These are phyloP conservation scores for Tetrahymena borealis DNA, from an alignment of 73 alveolate genomes.

Conservation along the genomic window DNA sequence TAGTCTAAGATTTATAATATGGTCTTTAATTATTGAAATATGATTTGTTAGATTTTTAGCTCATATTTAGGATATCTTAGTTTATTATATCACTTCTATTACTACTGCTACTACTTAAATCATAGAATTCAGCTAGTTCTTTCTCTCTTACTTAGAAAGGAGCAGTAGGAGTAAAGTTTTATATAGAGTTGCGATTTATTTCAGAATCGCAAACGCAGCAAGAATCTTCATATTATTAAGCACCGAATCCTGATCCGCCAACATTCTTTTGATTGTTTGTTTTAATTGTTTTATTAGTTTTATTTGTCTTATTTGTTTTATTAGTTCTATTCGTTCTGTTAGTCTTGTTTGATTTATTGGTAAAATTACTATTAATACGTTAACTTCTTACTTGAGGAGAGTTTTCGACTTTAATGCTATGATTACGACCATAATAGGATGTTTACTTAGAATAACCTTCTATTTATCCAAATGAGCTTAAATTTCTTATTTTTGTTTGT, in stretches of 20 bases:
- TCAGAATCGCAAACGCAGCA: not conserved
- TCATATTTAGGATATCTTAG: not conserved
- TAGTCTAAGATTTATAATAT: not conserved
- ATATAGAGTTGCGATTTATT: not conserved
- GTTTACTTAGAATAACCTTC: not conserved
- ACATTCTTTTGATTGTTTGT: not conserved
- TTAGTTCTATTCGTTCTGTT: not conserved
- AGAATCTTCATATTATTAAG: not conserved
- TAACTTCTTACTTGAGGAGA: not conserved
- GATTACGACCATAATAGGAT: not conserved
- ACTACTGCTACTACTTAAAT: not conserved
- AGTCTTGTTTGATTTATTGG: not conserved
- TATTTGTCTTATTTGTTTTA: not conserved
- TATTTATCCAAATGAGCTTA: not conserved
- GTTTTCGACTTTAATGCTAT: not conserved
- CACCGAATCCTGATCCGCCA: not conserved
- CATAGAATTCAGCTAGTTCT: not conserved
- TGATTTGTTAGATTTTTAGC: not conserved
- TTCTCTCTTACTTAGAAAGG: not conserved
- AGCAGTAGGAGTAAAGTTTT: not conserved
- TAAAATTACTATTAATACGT: not conserved
- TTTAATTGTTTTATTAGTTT: not conserved
- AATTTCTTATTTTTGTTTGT: not conserved
- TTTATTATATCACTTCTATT: not conserved
- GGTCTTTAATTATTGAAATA: not conserved